Conservation (phyloP, 2,329 filamentous ascomycete species). For the Penicillium sp. region DNA sequence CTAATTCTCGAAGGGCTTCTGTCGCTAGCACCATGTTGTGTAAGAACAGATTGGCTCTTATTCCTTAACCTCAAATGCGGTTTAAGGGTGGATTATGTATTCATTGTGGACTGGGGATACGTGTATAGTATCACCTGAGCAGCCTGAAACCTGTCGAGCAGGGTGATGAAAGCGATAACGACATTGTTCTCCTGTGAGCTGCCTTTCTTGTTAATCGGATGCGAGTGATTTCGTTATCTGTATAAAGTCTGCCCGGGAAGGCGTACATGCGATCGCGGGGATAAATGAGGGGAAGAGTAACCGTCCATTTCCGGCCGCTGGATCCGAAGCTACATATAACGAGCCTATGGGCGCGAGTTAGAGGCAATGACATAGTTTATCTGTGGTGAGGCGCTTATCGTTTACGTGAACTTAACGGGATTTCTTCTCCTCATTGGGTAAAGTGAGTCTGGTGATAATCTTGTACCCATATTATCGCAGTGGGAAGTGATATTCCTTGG, state of each 20-base stretch:
- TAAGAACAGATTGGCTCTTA: neutral
- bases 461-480: conserved; percentile 4
- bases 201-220: conserved; percentile 31
- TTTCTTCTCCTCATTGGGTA: conserved; percentile 39
- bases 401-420: conserved; percentile 23
- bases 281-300: conserved; percentile 5
- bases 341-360: neutral
- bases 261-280: conserved; percentile 2
- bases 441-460: conserved; percentile 18
- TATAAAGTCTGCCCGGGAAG: neutral
- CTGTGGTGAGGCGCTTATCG: conserved; percentile 17
- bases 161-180: neutral
- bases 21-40: neutral
- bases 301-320: conserved; percentile 14
- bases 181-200: conserved; percentile 10
- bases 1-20: neutral
- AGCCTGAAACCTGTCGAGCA: neutral
- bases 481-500: neutral
- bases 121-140: neutral
- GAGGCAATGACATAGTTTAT: conserved; percentile 4
- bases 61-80: neutral
- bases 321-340: conserved; percentile 17
- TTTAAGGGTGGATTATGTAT: neutral
- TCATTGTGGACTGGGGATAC: neutral
- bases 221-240: conserved; percentile 16